Percentiles rank a stretch among this genome's conserved stretches.
Evolutionary conservation across 2,329 filamentous ascomycete species (phyloP).

Genomic region (Aspergillus bombycis): DNA sequence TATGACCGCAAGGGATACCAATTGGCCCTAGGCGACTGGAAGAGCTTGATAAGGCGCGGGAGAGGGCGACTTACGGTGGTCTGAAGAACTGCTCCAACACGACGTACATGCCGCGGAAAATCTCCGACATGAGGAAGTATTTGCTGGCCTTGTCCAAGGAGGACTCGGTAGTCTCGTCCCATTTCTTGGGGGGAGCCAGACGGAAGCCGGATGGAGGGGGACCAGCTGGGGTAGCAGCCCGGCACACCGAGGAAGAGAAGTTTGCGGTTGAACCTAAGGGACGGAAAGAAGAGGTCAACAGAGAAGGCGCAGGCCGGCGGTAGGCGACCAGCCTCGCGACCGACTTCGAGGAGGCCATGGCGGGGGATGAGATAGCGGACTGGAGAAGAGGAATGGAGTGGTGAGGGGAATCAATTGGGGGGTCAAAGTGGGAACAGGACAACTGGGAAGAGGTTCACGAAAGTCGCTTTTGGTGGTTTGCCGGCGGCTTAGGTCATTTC

Average conservation of each 20-base stretch:
- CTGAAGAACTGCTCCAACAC: conserved; percentile 97
- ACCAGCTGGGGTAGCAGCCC: conserved; percentile 69
- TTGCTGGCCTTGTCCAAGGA: conserved; percentile 83
- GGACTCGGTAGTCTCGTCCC: conserved; percentile 78
- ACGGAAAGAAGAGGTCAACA: conserved; percentile 36
- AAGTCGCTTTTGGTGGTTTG: conserved; percentile 35
- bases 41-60: neutral
- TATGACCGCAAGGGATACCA: neutral
- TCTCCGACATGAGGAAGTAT: conserved; percentile 94
- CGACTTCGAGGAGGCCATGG: conserved; percentile 50
- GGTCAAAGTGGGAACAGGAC: conserved; percentile 18
- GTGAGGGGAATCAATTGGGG: conserved; percentile 23
- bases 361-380: conserved; percentile 15
- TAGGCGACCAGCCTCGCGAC: conserved; percentile 49
- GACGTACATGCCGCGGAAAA: conserved; percentile 97
- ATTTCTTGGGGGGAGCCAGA: conserved; percentile 70
- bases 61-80: conserved; percentile 75
- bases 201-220: conserved; percentile 82
- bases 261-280: conserved; percentile 54
- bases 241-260: conserved; percentile 67
- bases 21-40: neutral
- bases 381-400: conserved; percentile 11
- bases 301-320: conserved; percentile 37
- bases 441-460: conserved; percentile 25
- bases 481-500: conserved; percentile 44